phyloP scores from a whole-genome alignment of 1,284 basidiomycete genomes.

The Peniophora sp. region DNA sequence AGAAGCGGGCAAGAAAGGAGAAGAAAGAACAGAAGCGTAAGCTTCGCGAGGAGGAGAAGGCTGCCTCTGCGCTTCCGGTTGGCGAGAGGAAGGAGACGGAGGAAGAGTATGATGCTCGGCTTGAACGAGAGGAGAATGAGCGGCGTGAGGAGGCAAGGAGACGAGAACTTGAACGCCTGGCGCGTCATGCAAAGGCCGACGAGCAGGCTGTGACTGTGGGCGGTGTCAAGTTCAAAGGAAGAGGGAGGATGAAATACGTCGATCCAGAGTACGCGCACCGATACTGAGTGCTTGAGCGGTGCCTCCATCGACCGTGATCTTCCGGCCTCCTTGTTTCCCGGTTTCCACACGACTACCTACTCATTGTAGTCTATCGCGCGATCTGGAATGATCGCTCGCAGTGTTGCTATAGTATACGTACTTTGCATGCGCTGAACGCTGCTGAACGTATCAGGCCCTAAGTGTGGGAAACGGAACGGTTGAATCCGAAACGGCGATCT shows the following conservation, averaged over 20 bases:
- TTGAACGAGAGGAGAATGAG: constrained; percentile 66
- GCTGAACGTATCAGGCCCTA: too few relatives aligned
- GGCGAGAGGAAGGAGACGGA: constrained; percentile 39
- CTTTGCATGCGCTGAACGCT: background rate
- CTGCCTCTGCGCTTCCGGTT: background rate
- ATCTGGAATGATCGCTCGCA: too few relatives aligned
- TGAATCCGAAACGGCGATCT: constrained; percentile 4
- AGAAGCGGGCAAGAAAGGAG: constrained; percentile 12
- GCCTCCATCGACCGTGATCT: too few relatives aligned
- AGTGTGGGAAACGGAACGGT: background rate
- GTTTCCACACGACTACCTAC: too few relatives aligned
- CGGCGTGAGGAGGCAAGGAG: constrained; percentile 39
- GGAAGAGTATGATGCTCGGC: constrained; percentile 61
- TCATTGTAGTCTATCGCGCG: too few relatives aligned
- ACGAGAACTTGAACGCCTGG: constrained; percentile 42
- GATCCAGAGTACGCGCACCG: constrained; percentile 37
- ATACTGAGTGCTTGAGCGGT: too few relatives aligned
- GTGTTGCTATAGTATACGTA: background rate
- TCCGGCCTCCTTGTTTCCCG: too few relatives aligned
- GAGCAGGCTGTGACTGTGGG: constrained; percentile 24
- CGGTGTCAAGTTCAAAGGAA: constrained; percentile 59
- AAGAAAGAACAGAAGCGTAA: constrained; percentile 9
- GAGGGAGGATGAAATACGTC: constrained; percentile 61
- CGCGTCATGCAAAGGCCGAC: constrained; percentile 24
- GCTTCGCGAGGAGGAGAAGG: background rate